Evolutionary conservation across 441 rosid species (phyloP).

Genomic region (Erodium moschatum): DNA sequence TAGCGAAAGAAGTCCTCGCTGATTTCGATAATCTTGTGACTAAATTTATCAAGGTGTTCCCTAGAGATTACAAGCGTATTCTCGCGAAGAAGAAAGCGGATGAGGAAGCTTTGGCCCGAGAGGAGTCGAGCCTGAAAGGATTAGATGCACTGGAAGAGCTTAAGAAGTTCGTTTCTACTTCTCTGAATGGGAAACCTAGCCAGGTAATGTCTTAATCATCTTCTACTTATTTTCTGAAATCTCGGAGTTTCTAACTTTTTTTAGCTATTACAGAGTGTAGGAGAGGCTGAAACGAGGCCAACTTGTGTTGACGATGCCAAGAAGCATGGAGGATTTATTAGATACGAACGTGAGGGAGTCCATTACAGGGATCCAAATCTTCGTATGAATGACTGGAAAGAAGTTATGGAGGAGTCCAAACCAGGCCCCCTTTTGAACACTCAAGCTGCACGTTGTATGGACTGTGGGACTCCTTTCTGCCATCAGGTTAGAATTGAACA

Average conservation of each 20-base stretch:
- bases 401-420: conserved; percentile 77
- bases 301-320: conserved; percentile 52
- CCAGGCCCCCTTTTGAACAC: conserved; percentile 85
- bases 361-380: conserved; percentile 83
- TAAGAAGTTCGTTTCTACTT: conserved; percentile 70
- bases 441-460: conserved; percentile 99
- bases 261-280: conserved; percentile 16
- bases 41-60: conserved; percentile 86
- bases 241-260: not conserved
- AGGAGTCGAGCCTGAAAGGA: conserved; percentile 36
- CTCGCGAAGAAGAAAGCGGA: conserved; percentile 67
- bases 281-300: conserved; percentile 54
- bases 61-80: conserved; percentile 91
- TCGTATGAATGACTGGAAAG: conserved; percentile 87
- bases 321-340: conserved; percentile 79
- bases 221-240: not conserved
- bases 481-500: conserved; percentile 55
- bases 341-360: conserved; percentile 91
- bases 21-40: conserved; percentile 69
- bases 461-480: conserved; percentile 99
- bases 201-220: conserved; percentile 29
- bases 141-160: conserved; percentile 83
- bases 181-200: conserved; percentile 36
- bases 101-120: conserved; percentile 50
- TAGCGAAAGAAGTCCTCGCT: conserved; percentile 80